phyloP scores from a whole-genome alignment of 2,329 filamentous ascomycete genomes.

The Paraphaeosphaeria minitans region DNA sequence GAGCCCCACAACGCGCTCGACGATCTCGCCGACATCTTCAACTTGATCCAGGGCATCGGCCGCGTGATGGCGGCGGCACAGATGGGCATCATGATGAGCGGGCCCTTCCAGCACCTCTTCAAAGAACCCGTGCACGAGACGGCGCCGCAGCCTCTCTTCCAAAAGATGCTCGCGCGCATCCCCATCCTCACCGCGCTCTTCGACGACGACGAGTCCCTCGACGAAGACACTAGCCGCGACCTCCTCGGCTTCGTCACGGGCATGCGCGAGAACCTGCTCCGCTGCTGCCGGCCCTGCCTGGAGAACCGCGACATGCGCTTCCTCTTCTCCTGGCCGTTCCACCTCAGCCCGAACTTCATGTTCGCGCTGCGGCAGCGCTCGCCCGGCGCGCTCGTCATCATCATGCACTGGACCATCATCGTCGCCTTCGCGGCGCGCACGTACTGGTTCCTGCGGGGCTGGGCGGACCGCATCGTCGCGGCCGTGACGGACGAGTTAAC shows the following conservation, averaged over 20 bases:
- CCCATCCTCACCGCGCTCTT: constrained; percentile 28
- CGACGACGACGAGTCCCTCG: constrained; percentile 24
- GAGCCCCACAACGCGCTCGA: constrained; percentile 28
- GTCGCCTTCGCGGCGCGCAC: constrained; percentile 40
- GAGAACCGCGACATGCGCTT: constrained; percentile 45
- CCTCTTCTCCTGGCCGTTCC: constrained; percentile 47
- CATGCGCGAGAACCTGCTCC: constrained; percentile 28
- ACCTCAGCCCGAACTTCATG: constrained; percentile 40
- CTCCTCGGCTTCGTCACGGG: constrained; percentile 23
- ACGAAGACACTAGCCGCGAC: constrained; percentile 21
- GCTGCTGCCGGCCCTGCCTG: constrained; percentile 27
- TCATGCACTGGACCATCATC: constrained; percentile 47
- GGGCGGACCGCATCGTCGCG: constrained; percentile 36
- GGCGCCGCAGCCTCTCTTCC: constrained; percentile 35
- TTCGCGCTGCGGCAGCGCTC: constrained; percentile 36
- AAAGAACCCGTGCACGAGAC: constrained; percentile 24
- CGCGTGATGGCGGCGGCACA: constrained; percentile 34
- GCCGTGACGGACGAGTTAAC: constrained; percentile 26
- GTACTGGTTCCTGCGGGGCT: constrained; percentile 49
- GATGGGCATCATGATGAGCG: constrained; percentile 21
- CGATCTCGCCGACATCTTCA: constrained; percentile 41
- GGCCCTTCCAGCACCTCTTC: constrained; percentile 33
- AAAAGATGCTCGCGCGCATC: constrained; percentile 27
- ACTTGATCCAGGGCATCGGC: constrained; percentile 43
- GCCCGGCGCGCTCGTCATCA: constrained; percentile 43